These are phyloP conservation scores for Allodekkera sacchari DNA, from an alignment of 805 yeast genomes.

Conservation along the genomic window DNA sequence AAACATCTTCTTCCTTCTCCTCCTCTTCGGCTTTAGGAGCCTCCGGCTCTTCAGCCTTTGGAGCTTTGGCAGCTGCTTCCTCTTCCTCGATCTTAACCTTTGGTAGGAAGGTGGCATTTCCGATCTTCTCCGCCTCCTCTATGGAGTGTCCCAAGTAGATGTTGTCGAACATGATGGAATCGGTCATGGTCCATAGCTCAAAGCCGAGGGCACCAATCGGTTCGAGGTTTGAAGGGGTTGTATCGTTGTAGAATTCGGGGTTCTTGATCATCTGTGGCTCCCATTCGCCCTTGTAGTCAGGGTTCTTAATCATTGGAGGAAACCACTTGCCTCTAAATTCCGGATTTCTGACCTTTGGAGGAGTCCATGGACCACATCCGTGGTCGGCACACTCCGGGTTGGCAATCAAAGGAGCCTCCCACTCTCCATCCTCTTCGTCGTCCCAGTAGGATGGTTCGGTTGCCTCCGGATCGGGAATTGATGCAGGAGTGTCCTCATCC, in stretches of 20 bases:
- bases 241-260: constrained; percentile 59
- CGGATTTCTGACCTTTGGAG: constrained; percentile 62
- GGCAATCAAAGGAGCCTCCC: constrained; percentile 61
- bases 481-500: constrained; percentile 56
- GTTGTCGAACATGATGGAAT: constrained; percentile 69
- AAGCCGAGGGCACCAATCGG: constrained; percentile 78
- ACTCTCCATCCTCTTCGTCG: constrained; percentile 83
- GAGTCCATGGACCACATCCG: constrained; percentile 80
- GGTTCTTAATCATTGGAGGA: constrained; percentile 62
- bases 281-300: constrained; percentile 78
- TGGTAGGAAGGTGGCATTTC: constrained; percentile 62
- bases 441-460: constrained; percentile 74
- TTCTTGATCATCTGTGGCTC: constrained; percentile 54
- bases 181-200: constrained; percentile 84
- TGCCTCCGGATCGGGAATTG: constrained; percentile 61
- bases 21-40: constrained; percentile 21
- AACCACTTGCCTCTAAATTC: constrained; percentile 72
- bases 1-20: constrained; percentile 11
- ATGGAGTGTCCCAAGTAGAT: constrained; percentile 79
- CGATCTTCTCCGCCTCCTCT: constrained; percentile 76
- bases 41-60: constrained; percentile 36
- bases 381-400: constrained; percentile 66
- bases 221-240: constrained; percentile 49
- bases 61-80: constrained; percentile 31
- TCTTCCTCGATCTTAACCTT: constrained; percentile 45